Evolutionary conservation across 2,329 filamentous ascomycete species (phyloP).

Genomic region (Trichoderma asperellum): DNA sequence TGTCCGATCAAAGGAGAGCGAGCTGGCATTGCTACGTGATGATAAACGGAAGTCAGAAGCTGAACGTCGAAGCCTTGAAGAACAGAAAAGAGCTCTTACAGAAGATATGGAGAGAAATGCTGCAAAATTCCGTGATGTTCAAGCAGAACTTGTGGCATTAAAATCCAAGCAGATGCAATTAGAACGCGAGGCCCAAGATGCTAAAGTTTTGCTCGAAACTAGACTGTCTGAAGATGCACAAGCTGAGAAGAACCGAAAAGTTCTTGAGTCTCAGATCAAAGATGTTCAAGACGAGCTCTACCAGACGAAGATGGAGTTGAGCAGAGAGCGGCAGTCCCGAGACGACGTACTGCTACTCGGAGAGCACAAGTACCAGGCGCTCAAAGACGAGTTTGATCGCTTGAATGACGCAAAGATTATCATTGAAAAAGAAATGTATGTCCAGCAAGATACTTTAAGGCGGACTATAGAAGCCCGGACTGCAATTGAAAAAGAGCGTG

Average conservation of each 20-base stretch:
- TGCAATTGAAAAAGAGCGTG: constrained; percentile 82
- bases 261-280: constrained; percentile 84
- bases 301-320: constrained; percentile 83
- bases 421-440: constrained; percentile 97
- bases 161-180: constrained; percentile 82
- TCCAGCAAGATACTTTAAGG: constrained; percentile 88
- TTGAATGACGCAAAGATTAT: constrained; percentile 95
- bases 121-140: constrained; percentile 76
- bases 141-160: constrained; percentile 86
- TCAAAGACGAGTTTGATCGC: constrained; percentile 83
- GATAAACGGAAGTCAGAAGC: constrained; percentile 84
- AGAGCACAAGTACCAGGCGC: constrained; percentile 80
- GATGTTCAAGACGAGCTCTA: constrained; percentile 86
- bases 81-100: constrained; percentile 72
- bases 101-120: constrained; percentile 80
- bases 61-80: constrained; percentile 77
- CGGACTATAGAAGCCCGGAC: constrained; percentile 81
- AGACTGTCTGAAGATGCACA: constrained; percentile 89
- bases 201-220: constrained; percentile 82
- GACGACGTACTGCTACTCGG: constrained; percentile 91
- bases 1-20: constrained; percentile 90
- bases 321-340: constrained; percentile 86
- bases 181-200: constrained; percentile 85
- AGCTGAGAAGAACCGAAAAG: constrained; percentile 76
- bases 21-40: constrained; percentile 79